Base-by-base conservation (phyloP, 2,329 filamentous ascomycete genomes). In the Penicillium sp. region DNA sequence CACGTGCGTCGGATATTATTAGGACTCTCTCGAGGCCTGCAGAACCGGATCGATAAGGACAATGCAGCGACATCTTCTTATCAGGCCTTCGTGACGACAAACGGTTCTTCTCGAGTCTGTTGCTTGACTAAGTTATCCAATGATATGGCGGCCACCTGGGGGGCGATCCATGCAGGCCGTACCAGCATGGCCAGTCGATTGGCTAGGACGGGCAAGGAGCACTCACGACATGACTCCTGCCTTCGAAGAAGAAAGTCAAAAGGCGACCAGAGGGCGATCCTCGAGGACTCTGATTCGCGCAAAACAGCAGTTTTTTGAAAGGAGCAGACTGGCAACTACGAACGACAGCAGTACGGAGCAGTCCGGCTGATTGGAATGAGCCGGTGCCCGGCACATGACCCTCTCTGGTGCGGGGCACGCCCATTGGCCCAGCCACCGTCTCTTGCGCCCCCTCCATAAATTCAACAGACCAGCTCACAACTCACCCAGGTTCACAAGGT, bases 361-460 rank as follows among this genome's bases (percentile, higher is more conserved):
- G 61, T 29, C 57, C 61, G 60, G 61, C 19, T 56, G 26, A 17
- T 21, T 30, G 19, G 17, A 52, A 19, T 29, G 38, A 55, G 52
- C n/a, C 21, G 26, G 29, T 19, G 41, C 41, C 31, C 31, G 56
- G 64, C 64, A 64, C 60, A 60, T 60, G 63, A 65, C 60, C 56
- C 54, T 17, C 35, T 45, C 29, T 35, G 9, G 7, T 23, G 19
- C 48, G 23, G 21, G 8, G 49, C 45, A 41, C 48, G 31, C 69
- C 65, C 6, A 74, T 74, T 74, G 71, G 72, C 58, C 72, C 72
- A 74, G 66, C 72, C 72, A 71, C 72, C 67, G 21, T 47, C 53
- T 49, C 50, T 53, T 60, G 47, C 61, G 41, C 60, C 60, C 58
- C 60, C 60, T 61, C 58, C 35, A 50, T 60, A 60, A 60, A 60